Base-by-base conservation (phyloP, 805 yeast species). In the Nakazawaea peltata region DNA sequence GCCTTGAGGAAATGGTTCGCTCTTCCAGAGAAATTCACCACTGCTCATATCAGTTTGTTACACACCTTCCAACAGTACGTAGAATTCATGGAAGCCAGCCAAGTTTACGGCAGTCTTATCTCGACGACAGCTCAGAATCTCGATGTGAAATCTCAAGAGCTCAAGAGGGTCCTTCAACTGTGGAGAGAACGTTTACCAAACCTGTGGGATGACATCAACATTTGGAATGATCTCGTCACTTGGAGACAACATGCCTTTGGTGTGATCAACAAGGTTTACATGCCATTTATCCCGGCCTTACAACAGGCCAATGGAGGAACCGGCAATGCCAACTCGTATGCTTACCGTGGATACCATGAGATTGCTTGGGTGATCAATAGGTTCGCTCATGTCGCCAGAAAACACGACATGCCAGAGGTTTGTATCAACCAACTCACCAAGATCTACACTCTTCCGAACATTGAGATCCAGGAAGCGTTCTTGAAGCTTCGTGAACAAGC, bases 191-290 rank as follows among this genome's bases (percentile, higher is more conserved):
- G 99, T 43, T 65, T 94, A 34, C 99, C 99, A 10, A 92, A 92
- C 49, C 67, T 74, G 7, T 92, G 97, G 97, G 99, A 92, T 58
- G 98, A 92, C 54, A 88, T 92, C 49, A 90, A 87, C 53, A 74
- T 88, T 41, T 92, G 99, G 99, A 88, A 94, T 46, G 99, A 92
- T 53, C 62, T 92, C 41, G 95, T 92, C 4, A 88, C 97, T 0
- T 92, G 99, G 99, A 72, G 99, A 46, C 97, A 92, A 58, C 97
- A 92, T 61, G 97, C 95, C 0, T 92, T 94, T 68, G 88, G 85
- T 44, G 96, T 90, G 18, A 88, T 92, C 47, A 92, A 92, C 65
- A 83, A 83, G 54, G 94, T 85, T 2, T 92, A 92, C 56, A 71
- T 88, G 69, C 97, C 97, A 7, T 69, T 94, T 50, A 81, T 88